A percentile compares a stretch with the other conserved stretches of the same genome.
Conservation (phyloP, 768 basidiomycete genomes). For the Mycena latifolia region DNA sequence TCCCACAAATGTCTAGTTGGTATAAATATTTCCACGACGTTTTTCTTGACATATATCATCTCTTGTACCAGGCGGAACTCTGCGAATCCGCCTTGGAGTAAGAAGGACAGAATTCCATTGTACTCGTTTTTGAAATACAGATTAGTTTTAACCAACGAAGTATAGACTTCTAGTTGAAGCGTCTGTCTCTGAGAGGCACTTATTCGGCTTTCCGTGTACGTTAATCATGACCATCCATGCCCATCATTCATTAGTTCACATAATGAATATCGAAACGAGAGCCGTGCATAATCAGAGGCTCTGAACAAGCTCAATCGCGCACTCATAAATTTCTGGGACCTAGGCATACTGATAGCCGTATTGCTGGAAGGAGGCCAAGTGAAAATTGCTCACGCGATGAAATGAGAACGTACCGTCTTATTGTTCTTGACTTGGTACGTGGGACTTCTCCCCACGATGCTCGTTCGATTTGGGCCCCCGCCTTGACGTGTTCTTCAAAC, state of each 20-base stretch:
- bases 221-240: neutral
- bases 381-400: too few species aligned
- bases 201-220: neutral
- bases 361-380: too few species aligned
- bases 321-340: too few species aligned
- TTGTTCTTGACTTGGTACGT: too few species aligned
- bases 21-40: constrained; percentile 3
- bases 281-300: too few species aligned
- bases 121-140: constrained; percentile 12
- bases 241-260: neutral
- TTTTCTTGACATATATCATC: constrained; percentile 9
- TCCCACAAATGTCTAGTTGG: constrained; percentile 14
- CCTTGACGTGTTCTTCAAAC: too few species aligned
- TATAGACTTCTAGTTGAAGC: constrained; percentile 6
- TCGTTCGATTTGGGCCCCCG: too few species aligned
- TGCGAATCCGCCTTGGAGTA: constrained; percentile 6
- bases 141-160: constrained; percentile 16
- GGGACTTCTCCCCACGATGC: too few species aligned
- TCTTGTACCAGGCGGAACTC: constrained; percentile 15
- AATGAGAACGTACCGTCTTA: too few species aligned
- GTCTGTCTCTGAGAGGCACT: neutral
- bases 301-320: too few species aligned
- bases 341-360: too few species aligned
- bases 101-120: constrained; percentile 16
- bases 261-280: too few species aligned